These are phyloP conservation scores for Spongospora subterranea DNA, from an alignment of 208 protist species.

Conservation along the genomic window DNA sequence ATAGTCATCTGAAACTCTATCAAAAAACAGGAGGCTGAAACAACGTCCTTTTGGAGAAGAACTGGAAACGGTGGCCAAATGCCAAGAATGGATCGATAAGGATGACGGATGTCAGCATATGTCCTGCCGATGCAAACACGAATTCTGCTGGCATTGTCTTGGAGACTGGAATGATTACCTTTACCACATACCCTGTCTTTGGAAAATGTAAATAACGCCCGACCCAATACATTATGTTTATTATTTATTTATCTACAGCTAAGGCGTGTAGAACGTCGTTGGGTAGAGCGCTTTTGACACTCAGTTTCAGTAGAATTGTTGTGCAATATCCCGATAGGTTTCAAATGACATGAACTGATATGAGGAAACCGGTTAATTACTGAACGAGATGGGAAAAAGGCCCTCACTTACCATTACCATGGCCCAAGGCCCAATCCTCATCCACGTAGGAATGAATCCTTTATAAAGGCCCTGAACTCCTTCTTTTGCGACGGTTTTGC, in stretches of 20 bases:
- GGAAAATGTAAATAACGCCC: background rate
- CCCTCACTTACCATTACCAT: constrained; percentile 48
- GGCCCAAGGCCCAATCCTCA: constrained; percentile 53
- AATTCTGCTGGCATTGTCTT: background rate
- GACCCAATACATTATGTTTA: background rate
- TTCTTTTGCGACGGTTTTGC: constrained; percentile 44
- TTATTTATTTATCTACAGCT: background rate
- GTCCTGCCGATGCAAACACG: background rate
- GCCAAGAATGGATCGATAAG: too few species aligned
- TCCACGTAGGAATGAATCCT: constrained; percentile 55
- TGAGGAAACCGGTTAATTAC: too few species aligned
- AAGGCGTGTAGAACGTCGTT: background rate
- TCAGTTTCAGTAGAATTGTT: background rate
- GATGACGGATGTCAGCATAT: too few species aligned
- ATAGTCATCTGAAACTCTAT: too few species aligned
- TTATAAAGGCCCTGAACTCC: constrained; percentile 41
- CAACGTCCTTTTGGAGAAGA: too few species aligned
- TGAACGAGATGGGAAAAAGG: too few species aligned
- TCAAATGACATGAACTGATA: constrained; percentile 1
- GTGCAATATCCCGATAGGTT: background rate
- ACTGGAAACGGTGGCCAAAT: too few species aligned
- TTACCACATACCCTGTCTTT: background rate
- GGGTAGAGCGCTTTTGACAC: too few species aligned
- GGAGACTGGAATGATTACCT: background rate
- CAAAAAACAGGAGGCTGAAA: too few species aligned